phyloP scores from a whole-genome alignment of 169 alveolate genomes.

The Cryptosporidium meleagridis region DNA sequence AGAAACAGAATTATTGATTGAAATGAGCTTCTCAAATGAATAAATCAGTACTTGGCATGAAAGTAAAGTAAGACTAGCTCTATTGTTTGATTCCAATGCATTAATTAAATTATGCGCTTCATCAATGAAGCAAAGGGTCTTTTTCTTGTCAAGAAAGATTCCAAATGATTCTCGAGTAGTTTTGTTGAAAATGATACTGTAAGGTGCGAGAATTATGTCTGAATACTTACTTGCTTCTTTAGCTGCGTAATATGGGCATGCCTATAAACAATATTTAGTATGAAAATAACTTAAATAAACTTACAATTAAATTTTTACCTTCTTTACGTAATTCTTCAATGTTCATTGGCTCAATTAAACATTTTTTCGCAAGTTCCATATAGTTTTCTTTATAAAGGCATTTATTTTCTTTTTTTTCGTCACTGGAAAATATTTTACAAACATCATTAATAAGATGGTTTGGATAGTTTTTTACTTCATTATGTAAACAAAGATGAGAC shows the following conservation, averaged over 20 bases:
- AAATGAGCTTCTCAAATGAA: conserved; percentile 33
- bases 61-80: conserved; percentile 13
- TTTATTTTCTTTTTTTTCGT: conserved; percentile 3
- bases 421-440: not conserved
- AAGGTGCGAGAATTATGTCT: conserved; percentile 83
- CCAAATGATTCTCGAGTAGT: conserved; percentile 75
- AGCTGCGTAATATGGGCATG: conserved; percentile 82
- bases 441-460: conserved; percentile 6
- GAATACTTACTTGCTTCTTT: conserved; percentile 80
- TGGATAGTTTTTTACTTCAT: conserved; percentile 22
- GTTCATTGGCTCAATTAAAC: conserved; percentile 18
- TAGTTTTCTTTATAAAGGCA: conserved; percentile 18
- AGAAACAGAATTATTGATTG: not conserved
- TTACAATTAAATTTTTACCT: conserved; percentile 21
- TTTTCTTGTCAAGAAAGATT: conserved; percentile 74
- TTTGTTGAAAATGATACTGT: conserved; percentile 82
- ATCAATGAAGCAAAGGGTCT: conserved; percentile 80
- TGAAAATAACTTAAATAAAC: not conserved
- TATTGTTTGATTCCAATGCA: conserved; percentile 66
- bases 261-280: conserved; percentile 30
- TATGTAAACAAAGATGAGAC: conserved; percentile 29
- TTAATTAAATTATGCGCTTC: conserved; percentile 84
- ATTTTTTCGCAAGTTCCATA: conserved; percentile 26
- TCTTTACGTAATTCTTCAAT: conserved; percentile 43
- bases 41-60: conserved; percentile 9